These are phyloP conservation scores for Huntiella omanensis DNA, from an alignment of 2,329 filamentous ascomycete species.

Conservation along the genomic window DNA sequence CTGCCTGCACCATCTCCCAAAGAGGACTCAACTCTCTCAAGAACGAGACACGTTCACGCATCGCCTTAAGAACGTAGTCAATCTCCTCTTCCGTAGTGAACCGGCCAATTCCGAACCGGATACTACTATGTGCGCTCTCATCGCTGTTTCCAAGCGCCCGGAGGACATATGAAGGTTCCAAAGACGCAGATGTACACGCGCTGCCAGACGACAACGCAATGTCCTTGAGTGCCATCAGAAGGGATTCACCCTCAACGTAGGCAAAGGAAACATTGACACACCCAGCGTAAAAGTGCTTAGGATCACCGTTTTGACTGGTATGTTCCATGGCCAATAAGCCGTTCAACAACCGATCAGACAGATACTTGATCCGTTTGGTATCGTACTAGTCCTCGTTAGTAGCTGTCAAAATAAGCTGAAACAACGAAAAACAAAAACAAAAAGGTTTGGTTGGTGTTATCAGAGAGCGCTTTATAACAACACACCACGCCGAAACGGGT, in stretches of 20 bases:
- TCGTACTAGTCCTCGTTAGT: slow-evolving; percentile 53
- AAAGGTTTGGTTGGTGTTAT: slow-evolving; percentile 13
- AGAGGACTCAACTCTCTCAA: slow-evolving; percentile 84
- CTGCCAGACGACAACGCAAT: slow-evolving; percentile 93
- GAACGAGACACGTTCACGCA: slow-evolving; percentile 77
- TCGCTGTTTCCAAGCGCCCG: slow-evolving; percentile 89
- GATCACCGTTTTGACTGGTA: slow-evolving; percentile 76
- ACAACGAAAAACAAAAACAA: slow-evolving; percentile 1
- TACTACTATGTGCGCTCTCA: slow-evolving; percentile 93
- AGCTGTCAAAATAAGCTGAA: not conserved
- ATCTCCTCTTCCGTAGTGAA: slow-evolving; percentile 94
- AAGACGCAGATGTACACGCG: slow-evolving; percentile 87
- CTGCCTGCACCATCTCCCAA: slow-evolving; percentile 96
- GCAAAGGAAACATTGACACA: slow-evolving; percentile 98
- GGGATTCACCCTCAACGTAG: slow-evolving; percentile 93
- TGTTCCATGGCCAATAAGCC: slow-evolving; percentile 82
- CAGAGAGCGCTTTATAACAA: slow-evolving; percentile 55
- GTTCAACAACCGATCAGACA: slow-evolving; percentile 68
- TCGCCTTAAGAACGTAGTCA: slow-evolving; percentile 91
- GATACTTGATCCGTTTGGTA: slow-evolving; percentile 57
- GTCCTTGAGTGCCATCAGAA: slow-evolving; percentile 95
- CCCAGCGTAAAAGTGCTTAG: slow-evolving; percentile 71
- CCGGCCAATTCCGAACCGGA: slow-evolving; percentile 88
- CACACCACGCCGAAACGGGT: slow-evolving; percentile 38
- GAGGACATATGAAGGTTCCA: slow-evolving; percentile 92